phyloP scores from a whole-genome alignment of 805 yeast genomes.

The Saccharomycopsis sp. region DNA sequence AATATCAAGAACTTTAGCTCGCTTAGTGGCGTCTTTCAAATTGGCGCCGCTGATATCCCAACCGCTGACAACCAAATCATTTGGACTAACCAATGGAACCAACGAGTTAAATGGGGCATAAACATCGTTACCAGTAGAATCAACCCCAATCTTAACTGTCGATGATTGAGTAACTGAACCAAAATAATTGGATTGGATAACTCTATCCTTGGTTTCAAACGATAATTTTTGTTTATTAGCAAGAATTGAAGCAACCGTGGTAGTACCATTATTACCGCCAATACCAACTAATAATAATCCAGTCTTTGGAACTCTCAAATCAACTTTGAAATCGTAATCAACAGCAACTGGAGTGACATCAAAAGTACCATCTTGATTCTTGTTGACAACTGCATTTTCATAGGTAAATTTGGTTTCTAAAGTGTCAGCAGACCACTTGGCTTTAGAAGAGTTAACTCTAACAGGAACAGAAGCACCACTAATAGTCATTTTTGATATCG shows the following conservation, averaged over 20 bases:
- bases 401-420: constrained; percentile 38
- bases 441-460: constrained; percentile 33
- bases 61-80: constrained; percentile 84
- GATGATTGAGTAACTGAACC: constrained; percentile 95
- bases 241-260: constrained; percentile 74
- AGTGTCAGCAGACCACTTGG: constrained; percentile 34
- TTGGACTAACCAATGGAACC: constrained; percentile 84
- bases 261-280: constrained; percentile 96
- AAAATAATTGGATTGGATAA: constrained; percentile 68
- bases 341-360: constrained; percentile 55
- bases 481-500: neutral
- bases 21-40: constrained; percentile 70
- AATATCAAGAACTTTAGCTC: constrained; percentile 81
- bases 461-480: constrained; percentile 16
- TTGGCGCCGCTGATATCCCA: constrained; percentile 85
- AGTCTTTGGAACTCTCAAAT: constrained; percentile 71
- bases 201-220: constrained; percentile 79
- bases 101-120: constrained; percentile 88
- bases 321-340: constrained; percentile 82
- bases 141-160: constrained; percentile 85
- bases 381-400: constrained; percentile 38
- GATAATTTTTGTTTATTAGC: constrained; percentile 76
- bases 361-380: constrained; percentile 11
- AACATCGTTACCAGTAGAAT: constrained; percentile 70
- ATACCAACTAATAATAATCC: constrained; percentile 90